These are phyloP conservation scores for Colletotrichum chlorophyti DNA, from an alignment of 2,329 filamentous ascomycete species.

Conservation along the genomic window DNA sequence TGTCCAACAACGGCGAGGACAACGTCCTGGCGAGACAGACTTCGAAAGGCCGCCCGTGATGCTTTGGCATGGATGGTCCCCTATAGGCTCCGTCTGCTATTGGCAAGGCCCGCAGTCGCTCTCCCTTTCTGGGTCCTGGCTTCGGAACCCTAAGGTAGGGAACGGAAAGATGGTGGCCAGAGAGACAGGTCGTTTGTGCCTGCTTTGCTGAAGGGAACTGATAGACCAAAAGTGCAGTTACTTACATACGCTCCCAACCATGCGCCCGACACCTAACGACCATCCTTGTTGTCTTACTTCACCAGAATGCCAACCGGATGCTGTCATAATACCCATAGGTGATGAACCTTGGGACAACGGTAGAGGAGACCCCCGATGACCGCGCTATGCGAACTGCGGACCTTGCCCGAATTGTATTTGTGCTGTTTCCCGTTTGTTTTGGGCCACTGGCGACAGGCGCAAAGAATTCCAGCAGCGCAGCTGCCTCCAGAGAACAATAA, in stretches of 20 bases:
- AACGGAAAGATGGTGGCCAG: not conserved
- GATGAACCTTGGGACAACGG: slow-evolving; percentile 1
- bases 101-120: slow-evolving; percentile 8
- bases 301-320: not conserved
- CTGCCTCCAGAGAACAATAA: not conserved
- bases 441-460: too few relatives aligned
- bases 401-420: slow-evolving; percentile 2
- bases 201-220: slow-evolving; percentile 8
- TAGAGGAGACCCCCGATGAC: not conserved
- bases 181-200: not conserved
- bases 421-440: slow-evolving; percentile 1
- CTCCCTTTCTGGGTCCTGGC: not conserved
- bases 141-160: not conserved
- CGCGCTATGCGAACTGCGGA: not conserved
- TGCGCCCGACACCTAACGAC: not conserved
- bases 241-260: slow-evolving; percentile 13
- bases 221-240: slow-evolving; percentile 11
- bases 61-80: slow-evolving; percentile 1
- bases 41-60: not conserved
- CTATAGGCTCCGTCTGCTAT: slow-evolving; percentile 19
- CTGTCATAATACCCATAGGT: not conserved
- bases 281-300: not conserved
- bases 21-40: not conserved
- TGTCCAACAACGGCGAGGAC: not conserved
- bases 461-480: too few relatives aligned